A percentile compares a stretch with the other conserved stretches of the same genome.
These are phyloP conservation scores for Biscutella auriculata DNA, from an alignment of 441 rosid genomes.

Conservation along the genomic window DNA sequence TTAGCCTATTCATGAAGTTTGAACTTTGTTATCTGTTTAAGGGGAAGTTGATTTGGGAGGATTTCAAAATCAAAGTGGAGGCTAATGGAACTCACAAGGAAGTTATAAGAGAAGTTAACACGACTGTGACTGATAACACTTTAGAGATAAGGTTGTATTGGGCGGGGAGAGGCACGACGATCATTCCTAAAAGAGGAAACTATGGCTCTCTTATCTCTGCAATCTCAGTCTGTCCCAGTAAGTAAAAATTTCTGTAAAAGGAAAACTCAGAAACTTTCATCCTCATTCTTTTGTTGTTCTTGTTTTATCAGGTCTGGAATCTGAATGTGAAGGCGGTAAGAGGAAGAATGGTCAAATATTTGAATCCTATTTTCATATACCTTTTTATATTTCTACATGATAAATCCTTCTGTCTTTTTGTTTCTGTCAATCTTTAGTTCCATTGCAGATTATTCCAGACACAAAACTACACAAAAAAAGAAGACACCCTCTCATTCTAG, in stretches of 20 bases:
- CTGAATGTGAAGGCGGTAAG: conserved; percentile 24
- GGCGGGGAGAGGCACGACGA: conserved; percentile 45
- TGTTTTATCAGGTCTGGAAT: conserved; percentile 16
- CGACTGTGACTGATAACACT: conserved; percentile 24
- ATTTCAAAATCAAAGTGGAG: conserved; percentile 30
- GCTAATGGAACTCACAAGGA: conserved; percentile 31
- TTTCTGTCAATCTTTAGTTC: conserved; percentile 2
- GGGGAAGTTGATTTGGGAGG: conserved; percentile 27
- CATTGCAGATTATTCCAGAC: background rate
- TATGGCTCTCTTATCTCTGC: conserved; percentile 49
- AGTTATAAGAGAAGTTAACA: conserved; percentile 15
- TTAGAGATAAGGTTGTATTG: conserved; percentile 35
- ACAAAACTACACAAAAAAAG: background rate
- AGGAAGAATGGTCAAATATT: background rate
- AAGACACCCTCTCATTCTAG: conserved; percentile 10
- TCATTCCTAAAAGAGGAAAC: conserved; percentile 29
- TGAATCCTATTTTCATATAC: background rate
- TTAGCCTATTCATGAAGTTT: background rate
- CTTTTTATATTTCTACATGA: background rate
- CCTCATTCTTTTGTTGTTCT: background rate
- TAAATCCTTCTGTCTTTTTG: background rate
- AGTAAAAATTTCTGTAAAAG: background rate
- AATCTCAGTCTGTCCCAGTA: conserved; percentile 28
- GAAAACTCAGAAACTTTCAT: background rate
- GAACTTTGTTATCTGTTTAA: background rate